Evolutionary conservation across 495 filamentous ascomycete species (phyloP), one percentile per base, ranked within the genome.

Genomic region (Xylaria flabelliformis): DNA sequence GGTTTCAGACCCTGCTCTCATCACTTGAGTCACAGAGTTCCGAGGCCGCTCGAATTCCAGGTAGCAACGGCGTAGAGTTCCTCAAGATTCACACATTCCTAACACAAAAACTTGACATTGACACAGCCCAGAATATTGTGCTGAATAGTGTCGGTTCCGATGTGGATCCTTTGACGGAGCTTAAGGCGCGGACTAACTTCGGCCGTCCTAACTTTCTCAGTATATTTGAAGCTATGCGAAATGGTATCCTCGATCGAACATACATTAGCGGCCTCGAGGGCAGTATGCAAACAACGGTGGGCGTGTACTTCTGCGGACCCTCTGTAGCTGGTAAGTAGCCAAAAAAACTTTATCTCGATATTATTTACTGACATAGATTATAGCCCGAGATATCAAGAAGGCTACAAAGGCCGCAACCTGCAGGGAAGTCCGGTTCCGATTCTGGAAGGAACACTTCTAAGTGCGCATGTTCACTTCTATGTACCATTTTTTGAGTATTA

Each of bases 61-160:
- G 93, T 50, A 87, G 86, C 41, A 83, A 85, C 56, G 89, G 88
- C 41, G 85, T 90, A 1, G 95, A 98, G 76, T 99, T 99, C 89
- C 87, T 99, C 75, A 92, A 94, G 76, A 99, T 99, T 74, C 96
- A 98, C 84, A 98, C 94, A 3, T 99, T 97, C 78, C 92, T 99
- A 51, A 99, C 96, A 6, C 96, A 98, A 82, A 90, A 88, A 64
- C 89, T 99, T 26, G 95, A 98, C 82, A 85, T 90, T 71, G 94
- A 99, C 76, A 97, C 93, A 2, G 91, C 95, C 3, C 89, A 97
- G 63, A 99, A 99, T 79, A 98, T 99, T 82, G 94, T 98, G 68
- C 87, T 99, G 36, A 98, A 99, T 83, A 92, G 90, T 72, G 95
- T 98, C 46, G 96, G 96, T 69, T 89, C 90, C 66, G 90, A 89